Conservation (phyloP, 306 rosid genomes). For the Glycyrrhiza uralensis region DNA sequence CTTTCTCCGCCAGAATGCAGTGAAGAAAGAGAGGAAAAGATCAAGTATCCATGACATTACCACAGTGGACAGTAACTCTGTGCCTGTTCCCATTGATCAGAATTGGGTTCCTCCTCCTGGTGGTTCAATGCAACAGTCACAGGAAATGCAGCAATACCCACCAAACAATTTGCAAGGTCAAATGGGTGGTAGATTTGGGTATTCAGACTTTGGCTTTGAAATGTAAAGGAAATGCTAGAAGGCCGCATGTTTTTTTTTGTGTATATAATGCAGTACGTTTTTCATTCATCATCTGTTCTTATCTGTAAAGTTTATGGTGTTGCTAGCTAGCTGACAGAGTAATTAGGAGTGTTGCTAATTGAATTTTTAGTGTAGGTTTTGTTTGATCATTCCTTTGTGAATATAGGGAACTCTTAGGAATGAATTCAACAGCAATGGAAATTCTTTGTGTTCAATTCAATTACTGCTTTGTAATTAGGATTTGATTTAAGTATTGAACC, state of each 20-base stretch:
- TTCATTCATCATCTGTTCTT: neutral
- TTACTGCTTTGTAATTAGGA: neutral
- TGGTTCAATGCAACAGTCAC: constrained; percentile 33
- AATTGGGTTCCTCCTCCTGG: constrained; percentile 53
- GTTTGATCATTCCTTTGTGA: constrained; percentile 23
- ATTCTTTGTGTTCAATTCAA: constrained; percentile 29
- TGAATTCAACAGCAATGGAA: constrained; percentile 27
- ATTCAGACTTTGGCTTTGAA: constrained; percentile 28
- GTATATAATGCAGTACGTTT: constrained; percentile 19
- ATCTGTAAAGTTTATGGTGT: constrained; percentile 33
- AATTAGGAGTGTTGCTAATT: constrained; percentile 25
- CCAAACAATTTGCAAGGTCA: constrained; percentile 20
- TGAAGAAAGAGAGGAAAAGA: constrained; percentile 82
- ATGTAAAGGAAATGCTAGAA: constrained; percentile 17
- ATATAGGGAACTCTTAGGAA: constrained; percentile 24
- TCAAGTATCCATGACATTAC: constrained; percentile 96
- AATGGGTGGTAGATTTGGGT: constrained; percentile 37
- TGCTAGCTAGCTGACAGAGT: constrained; percentile 19
- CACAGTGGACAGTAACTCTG: constrained; percentile 46
- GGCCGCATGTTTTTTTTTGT: neutral
- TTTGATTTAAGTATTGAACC: neutral
- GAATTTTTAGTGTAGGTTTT: constrained; percentile 23
- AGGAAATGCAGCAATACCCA: constrained; percentile 32
- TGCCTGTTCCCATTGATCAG: constrained; percentile 39
- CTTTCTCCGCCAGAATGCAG: constrained; percentile 65